Evolutionary conservation across 2,329 filamentous ascomycete genomes (phyloP).

Genomic region (Herpotrichia juniperi): DNA sequence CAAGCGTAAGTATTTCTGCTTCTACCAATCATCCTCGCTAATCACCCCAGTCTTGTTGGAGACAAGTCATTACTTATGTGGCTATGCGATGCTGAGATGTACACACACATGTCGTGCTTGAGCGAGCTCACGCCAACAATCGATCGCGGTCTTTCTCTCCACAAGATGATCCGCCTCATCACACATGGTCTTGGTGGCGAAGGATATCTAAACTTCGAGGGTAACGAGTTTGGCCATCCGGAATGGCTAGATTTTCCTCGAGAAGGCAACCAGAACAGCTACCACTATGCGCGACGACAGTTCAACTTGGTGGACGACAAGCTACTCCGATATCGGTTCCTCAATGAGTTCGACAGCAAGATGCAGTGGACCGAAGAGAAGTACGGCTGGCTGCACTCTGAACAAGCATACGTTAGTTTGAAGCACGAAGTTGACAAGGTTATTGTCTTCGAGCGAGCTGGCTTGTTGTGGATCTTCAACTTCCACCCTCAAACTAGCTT

Average conservation of each 20-base stretch:
- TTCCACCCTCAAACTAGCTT: slow-evolving; percentile 87
- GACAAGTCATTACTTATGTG: slow-evolving; percentile 99
- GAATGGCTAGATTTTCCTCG: slow-evolving; percentile 99
- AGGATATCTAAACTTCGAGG: slow-evolving; percentile 97
- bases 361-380: slow-evolving; percentile 90
- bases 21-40: slow-evolving; percentile 10
- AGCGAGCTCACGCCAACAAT: slow-evolving; percentile 86
- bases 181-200: slow-evolving; percentile 93
- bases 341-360: slow-evolving; percentile 90
- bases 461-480: slow-evolving; percentile 93
- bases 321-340: slow-evolving; percentile 84
- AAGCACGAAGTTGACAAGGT: slow-evolving; percentile 96
- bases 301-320: slow-evolving; percentile 89
- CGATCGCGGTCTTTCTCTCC: slow-evolving; percentile 86
- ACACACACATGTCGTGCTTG: slow-evolving; percentile 93
- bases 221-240: slow-evolving; percentile 97
- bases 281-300: slow-evolving; percentile 92
- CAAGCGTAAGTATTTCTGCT: slow-evolving; percentile 74
- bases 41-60: slow-evolving; percentile 74
- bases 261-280: slow-evolving; percentile 89
- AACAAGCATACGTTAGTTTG: slow-evolving; percentile 89
- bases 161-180: slow-evolving; percentile 96
- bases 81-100: slow-evolving; percentile 95
- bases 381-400: slow-evolving; percentile 86
- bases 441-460: slow-evolving; percentile 91